These are phyloP conservation scores for Pseudocercospora ulei DNA, from an alignment of 2,329 filamentous ascomycete genomes.

Conservation along the genomic window DNA sequence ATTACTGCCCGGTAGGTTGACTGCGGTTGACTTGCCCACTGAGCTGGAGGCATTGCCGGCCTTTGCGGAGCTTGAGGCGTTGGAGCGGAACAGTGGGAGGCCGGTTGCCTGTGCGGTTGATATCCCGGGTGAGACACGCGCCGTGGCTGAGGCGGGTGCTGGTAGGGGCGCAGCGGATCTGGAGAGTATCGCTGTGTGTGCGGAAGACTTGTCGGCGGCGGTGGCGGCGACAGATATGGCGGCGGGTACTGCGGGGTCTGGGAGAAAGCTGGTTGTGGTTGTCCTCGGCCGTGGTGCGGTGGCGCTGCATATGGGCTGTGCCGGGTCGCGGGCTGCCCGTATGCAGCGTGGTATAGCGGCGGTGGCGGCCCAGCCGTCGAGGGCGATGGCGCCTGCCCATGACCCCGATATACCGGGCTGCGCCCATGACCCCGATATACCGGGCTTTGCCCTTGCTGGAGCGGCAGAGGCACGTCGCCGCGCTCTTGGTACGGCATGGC, in stretches of 20 bases:
- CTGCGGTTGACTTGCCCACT: conserved; percentile 7
- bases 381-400: conserved; percentile 12
- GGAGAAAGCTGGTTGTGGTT: conserved; percentile 15
- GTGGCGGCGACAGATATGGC: conserved; percentile 18
- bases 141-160: conserved; percentile 14
- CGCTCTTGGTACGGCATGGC: conserved; percentile 20
- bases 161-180: conserved; percentile 20
- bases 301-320: conserved; percentile 16
- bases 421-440: conserved; percentile 19
- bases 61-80: conserved; percentile 10
- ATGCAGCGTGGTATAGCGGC: conserved; percentile 7
- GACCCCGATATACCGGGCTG: conserved; percentile 12
- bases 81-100: conserved; percentile 4
- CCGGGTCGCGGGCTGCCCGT: conserved; percentile 8
- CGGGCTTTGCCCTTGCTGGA: background rate
- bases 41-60: conserved; percentile 5
- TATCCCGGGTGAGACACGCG: conserved; percentile 10
- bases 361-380: background rate
- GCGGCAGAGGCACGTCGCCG: conserved; percentile 13
- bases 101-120: conserved; percentile 15
- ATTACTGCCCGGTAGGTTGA: conserved; percentile 7
- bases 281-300: conserved; percentile 17
- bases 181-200: conserved; percentile 17
- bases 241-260: conserved; percentile 20
- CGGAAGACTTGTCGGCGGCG: conserved; percentile 9